These are phyloP conservation scores for Mucor velutinosus DNA, from an alignment of 371 early-diverging fungal species.

Conservation along the genomic window DNA sequence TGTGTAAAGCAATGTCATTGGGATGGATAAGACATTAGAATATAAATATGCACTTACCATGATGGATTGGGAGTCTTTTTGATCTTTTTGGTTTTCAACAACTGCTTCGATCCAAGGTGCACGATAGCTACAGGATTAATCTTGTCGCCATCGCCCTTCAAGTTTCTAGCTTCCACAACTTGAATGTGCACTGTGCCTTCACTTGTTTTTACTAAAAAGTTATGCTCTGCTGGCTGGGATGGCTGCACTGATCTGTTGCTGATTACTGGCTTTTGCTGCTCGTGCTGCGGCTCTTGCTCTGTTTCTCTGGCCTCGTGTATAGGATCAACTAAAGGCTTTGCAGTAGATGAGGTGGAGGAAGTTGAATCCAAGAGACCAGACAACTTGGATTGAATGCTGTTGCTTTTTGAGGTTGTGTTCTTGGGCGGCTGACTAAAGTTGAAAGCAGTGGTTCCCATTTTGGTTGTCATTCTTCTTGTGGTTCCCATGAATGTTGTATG, in stretches of 20 bases:
- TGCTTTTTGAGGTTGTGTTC: not conserved
- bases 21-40: not conserved
- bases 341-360: not conserved
- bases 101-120: conserved; percentile 47
- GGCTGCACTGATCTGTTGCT: not conserved
- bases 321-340: not conserved
- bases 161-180: conserved; percentile 57
- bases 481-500: conserved; percentile 39
- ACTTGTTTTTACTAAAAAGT: not conserved
- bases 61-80: conserved; percentile 72
- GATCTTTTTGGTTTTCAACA: conserved; percentile 73
- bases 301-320: not conserved
- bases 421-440: conserved; percentile 22
- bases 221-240: not conserved
- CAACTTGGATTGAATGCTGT: not conserved
- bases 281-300: not conserved
- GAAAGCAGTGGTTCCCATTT: conserved; percentile 25
- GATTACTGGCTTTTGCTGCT: not conserved
- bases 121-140: conserved; percentile 57
- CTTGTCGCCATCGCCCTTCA: conserved; percentile 54
- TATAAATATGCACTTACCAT: conserved; percentile 46
- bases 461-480: conserved; percentile 22
- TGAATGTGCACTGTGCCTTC: conserved; percentile 42
- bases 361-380: not conserved
- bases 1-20: not conserved